These are phyloP conservation scores for Candida pseudofarinosa DNA, from an alignment of 805 yeast species.

Conservation along the genomic window DNA sequence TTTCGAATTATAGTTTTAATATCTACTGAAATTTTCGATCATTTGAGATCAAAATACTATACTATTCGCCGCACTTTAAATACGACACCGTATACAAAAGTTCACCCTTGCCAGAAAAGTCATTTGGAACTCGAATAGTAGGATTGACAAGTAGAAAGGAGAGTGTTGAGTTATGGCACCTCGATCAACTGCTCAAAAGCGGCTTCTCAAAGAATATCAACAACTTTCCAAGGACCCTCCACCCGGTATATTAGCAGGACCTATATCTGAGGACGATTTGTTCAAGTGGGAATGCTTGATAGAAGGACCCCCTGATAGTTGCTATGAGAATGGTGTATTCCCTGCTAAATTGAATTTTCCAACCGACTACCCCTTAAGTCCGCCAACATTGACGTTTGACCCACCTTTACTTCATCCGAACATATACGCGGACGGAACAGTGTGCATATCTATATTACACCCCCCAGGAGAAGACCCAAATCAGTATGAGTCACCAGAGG, in stretches of 20 bases:
- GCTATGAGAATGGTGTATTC: conserved; percentile 85
- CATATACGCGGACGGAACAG: conserved; percentile 90
- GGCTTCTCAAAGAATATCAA: conserved; percentile 85
- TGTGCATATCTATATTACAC: conserved; percentile 91
- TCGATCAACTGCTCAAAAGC: conserved; percentile 69
- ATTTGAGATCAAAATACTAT: neutral
- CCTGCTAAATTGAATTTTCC: conserved; percentile 74
- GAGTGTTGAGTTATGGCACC: conserved; percentile 17
- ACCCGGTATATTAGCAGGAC: conserved; percentile 95
- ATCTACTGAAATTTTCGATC: neutral
- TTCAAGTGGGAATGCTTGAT: conserved; percentile 81
- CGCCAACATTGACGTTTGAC: conserved; percentile 70
- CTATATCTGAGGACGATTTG: conserved; percentile 67
- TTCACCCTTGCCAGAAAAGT: neutral
- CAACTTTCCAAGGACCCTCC: conserved; percentile 84
- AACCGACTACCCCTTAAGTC: conserved; percentile 74
- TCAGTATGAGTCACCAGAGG: conserved; percentile 92
- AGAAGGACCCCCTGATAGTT: conserved; percentile 81
- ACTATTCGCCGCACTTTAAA: neutral
- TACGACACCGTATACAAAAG: neutral
- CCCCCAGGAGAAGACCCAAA: conserved; percentile 97
- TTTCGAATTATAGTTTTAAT: neutral
- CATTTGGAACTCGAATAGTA: too few relatives aligned
- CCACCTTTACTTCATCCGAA: conserved; percentile 92
- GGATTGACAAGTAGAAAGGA: too few relatives aligned